Conservation (phyloP, 2,329 filamentous ascomycete species). For the Pseudogymnoascus sp. region DNA sequence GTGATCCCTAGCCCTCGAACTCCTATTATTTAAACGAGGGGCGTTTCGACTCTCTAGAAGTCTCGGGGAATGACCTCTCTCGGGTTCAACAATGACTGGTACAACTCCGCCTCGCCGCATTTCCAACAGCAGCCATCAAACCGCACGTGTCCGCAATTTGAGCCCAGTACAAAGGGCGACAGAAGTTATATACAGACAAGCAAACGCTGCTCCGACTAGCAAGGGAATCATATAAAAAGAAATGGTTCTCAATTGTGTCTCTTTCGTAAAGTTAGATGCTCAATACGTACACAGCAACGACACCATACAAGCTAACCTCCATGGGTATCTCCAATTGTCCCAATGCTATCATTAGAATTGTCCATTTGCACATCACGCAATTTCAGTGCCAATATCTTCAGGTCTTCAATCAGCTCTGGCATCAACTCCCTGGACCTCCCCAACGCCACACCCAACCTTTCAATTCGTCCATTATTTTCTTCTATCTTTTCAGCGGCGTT, state of each 20-base stretch:
- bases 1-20: no score
- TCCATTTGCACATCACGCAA: background rate
- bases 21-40: no score
- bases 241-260: background rate
- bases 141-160: no score
- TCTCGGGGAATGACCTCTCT: no score
- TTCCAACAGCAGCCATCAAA: no score
- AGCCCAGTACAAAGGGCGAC: background rate
- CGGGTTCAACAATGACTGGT: no score
- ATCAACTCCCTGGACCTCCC: background rate
- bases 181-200: background rate
- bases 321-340: background rate
- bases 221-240: background rate
- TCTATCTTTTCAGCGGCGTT: background rate
- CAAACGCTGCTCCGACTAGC: background rate
- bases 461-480: background rate
- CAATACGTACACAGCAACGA: background rate
- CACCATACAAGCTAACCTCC: background rate
- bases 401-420: background rate
- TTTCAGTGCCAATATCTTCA: background rate
- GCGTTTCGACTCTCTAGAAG: no score
- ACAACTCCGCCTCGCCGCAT: no score
- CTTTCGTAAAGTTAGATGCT: background rate
- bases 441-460: background rate
- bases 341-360: background rate